Percentiles rank a stretch among this genome's conserved stretches.
phyloP scores from a whole-genome alignment of 2,329 filamentous ascomycete species.

The Colletotrichum cuscutae region DNA sequence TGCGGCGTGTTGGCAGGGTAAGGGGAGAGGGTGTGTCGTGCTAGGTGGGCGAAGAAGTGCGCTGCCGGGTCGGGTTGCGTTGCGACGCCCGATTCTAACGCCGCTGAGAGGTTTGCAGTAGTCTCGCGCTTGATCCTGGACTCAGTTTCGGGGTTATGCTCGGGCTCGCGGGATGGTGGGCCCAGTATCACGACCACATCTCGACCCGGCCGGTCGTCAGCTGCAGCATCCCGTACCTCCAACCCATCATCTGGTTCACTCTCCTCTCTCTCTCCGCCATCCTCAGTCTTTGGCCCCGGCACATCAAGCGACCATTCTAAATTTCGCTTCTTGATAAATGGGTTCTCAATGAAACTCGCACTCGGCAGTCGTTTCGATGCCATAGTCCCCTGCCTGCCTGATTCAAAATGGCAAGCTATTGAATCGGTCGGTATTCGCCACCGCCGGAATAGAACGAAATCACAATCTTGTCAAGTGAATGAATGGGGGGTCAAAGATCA shows the following conservation, averaged over 20 bases:
- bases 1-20: constrained; percentile 40
- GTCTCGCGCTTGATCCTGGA: too few relatives aligned
- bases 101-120: constrained; percentile 40
- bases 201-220: background rate
- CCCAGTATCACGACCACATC: background rate
- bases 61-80: constrained; percentile 50
- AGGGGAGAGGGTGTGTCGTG: constrained; percentile 38
- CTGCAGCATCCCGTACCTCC: background rate
- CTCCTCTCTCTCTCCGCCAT: background rate
- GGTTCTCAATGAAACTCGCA: constrained; percentile 52
- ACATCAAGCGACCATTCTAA: constrained; percentile 53
- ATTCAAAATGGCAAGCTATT: background rate
- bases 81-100: constrained; percentile 53
- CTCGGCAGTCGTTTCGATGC: constrained; percentile 44
- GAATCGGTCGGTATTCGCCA: background rate
- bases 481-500: background rate
- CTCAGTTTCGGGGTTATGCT: background rate
- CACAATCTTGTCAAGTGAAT: background rate
- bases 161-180: background rate
- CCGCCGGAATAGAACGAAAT: background rate
- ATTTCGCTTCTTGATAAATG: constrained; percentile 59
- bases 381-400: constrained; percentile 34
- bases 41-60: constrained; percentile 50
- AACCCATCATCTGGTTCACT: background rate
- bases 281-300: constrained; percentile 3